phyloP scores from a whole-genome alignment of 352 stramenopile genomes.

The Globisporangium radiosum region DNA sequence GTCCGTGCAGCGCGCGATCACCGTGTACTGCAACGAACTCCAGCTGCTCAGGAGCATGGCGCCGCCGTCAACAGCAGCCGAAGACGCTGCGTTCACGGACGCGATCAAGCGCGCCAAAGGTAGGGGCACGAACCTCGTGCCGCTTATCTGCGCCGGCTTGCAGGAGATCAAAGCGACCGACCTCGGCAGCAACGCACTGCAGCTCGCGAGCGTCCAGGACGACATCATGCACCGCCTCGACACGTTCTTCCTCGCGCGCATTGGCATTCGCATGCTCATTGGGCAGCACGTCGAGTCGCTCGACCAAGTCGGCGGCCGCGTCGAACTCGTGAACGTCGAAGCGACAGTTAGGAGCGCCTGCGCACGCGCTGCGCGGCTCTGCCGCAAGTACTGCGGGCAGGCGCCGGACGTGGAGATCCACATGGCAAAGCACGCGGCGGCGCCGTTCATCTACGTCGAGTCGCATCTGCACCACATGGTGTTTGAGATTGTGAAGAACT shows the following conservation, averaged over 20 bases:
- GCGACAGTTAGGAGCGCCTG: conserved; percentile 54
- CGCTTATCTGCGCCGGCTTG: conserved; percentile 68
- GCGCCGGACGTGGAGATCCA: conserved; percentile 57
- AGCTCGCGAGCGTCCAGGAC: conserved; percentile 57
- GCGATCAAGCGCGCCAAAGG: conserved; percentile 43
- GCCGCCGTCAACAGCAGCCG: conserved; percentile 37
- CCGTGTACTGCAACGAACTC: conserved; percentile 57
- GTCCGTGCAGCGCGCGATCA: conserved; percentile 52
- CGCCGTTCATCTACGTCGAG: conserved; percentile 77
- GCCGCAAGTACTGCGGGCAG: conserved; percentile 42
- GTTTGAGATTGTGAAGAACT: conserved; percentile 99
- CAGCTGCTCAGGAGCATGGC: conserved; percentile 33
- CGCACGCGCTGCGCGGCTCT: conserved; percentile 47
- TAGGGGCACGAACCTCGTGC: conserved; percentile 66
- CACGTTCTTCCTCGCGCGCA: conserved; percentile 97
- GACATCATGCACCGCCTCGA: conserved; percentile 88
- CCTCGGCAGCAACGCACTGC: conserved; percentile 49
- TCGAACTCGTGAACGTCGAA: conserved; percentile 67
- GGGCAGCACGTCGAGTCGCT: conserved; percentile 83
- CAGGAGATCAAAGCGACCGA: conserved; percentile 62
- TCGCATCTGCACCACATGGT: conserved; percentile 87
- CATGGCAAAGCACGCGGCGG: conserved; percentile 31
- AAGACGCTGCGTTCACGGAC: conserved; percentile 64
- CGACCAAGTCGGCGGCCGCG: conserved; percentile 46
- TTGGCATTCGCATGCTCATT: conserved; percentile 99